These are phyloP conservation scores for Talaromyces sp. DNA, from an alignment of 2,329 filamentous ascomycete genomes.

Conservation along the genomic window DNA sequence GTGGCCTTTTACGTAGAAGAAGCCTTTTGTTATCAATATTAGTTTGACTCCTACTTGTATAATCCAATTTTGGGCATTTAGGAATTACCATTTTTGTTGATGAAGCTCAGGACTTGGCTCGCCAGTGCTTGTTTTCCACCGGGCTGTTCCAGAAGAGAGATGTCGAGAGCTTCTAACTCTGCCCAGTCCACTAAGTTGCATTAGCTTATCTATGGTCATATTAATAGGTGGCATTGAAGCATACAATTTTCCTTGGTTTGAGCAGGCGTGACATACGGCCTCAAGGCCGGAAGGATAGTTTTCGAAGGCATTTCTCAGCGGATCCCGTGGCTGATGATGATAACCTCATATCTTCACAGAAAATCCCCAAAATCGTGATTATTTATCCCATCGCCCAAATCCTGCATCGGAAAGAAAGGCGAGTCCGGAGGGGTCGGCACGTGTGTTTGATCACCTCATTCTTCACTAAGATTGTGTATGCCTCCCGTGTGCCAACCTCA, in stretches of 20 bases:
- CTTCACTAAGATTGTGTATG: background rate
- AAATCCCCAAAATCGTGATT: too few relatives aligned
- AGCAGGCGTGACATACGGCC: conserved; percentile 1
- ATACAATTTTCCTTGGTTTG: conserved; percentile 5
- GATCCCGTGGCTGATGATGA: too few relatives aligned
- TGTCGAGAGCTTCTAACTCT: conserved; percentile 54
- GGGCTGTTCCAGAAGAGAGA: conserved; percentile 50
- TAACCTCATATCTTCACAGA: too few relatives aligned
- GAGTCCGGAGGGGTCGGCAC: background rate
- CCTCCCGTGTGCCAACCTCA: background rate
- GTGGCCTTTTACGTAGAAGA: conserved; percentile 61
- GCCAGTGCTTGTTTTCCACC: conserved; percentile 52
- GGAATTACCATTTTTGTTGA: conserved; percentile 7
- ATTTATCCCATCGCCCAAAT: too few relatives aligned
- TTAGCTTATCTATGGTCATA: background rate
- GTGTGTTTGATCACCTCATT: background rate
- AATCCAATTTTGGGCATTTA: background rate
- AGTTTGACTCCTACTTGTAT: background rate
- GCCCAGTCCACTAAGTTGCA: conserved; percentile 41
- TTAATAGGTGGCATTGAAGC: background rate
- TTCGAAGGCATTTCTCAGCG: background rate
- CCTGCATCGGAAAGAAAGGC: background rate
- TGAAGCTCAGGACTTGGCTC: conserved; percentile 17
- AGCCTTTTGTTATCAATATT: conserved; percentile 32
- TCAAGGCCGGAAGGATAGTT: background rate